These are phyloP conservation scores for Cryptomeria japonica DNA, from an alignment of 75 land plant genomes.

Conservation along the genomic window DNA sequence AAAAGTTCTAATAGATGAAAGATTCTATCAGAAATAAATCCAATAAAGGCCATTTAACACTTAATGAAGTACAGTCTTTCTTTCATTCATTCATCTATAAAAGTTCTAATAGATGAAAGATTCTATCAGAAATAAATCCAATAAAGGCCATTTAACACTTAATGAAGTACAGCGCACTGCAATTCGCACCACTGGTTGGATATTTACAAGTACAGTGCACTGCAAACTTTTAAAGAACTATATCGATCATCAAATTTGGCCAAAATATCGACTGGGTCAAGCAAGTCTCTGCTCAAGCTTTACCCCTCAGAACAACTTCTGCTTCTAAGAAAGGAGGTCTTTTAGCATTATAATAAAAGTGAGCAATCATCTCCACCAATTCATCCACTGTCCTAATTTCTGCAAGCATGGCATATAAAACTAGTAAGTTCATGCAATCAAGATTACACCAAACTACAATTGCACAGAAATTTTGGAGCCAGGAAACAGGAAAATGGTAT, in stretches of 20 bases:
- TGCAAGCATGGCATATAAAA: slow-evolving; percentile 21
- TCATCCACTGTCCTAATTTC: slow-evolving; percentile 70
- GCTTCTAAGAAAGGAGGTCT: slow-evolving; percentile 64
- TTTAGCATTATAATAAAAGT: slow-evolving; percentile 82
- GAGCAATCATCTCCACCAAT: slow-evolving; percentile 76
- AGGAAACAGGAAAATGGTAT: background rate
- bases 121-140: background rate
- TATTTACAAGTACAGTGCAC: background rate
- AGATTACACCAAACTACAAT: background rate
- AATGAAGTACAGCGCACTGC: background rate
- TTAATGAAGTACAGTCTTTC: no score
- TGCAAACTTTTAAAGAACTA: background rate
- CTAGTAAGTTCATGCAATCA: background rate
- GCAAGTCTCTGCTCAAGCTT: background rate
- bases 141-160: background rate
- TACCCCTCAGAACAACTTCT: background rate
- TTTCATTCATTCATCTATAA: no score
- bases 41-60: background rate
- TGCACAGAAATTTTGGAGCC: background rate
- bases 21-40: background rate
- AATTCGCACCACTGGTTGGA: background rate
- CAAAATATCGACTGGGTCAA: background rate
- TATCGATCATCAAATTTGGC: background rate
- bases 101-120: background rate
- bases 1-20: background rate